Evolutionary conservation across 441 rosid species (phyloP).

Genomic region (Pelargonium citronellum): DNA sequence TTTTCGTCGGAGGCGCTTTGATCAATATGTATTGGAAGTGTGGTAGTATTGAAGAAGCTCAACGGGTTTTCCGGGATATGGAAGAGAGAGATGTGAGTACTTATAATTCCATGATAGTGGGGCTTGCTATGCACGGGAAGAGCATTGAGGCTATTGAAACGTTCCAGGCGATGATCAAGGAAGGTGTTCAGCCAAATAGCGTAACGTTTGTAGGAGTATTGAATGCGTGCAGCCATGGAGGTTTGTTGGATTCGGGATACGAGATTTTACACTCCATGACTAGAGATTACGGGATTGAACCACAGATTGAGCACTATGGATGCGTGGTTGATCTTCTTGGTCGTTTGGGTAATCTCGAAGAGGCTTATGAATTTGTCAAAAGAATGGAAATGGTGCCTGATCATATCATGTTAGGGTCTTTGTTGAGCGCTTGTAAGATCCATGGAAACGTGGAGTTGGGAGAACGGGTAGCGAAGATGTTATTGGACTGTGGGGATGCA

Average conservation of each 20-base stretch:
- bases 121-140: slow-evolving; percentile 47
- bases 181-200: slow-evolving; percentile 33
- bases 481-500: slow-evolving; percentile 25
- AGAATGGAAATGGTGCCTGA: slow-evolving; percentile 36
- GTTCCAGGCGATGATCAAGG: slow-evolving; percentile 33
- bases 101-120: slow-evolving; percentile 41
- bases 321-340: slow-evolving; percentile 53
- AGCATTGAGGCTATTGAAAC: slow-evolving; percentile 34
- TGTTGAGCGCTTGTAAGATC: slow-evolving; percentile 44
- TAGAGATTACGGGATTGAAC: slow-evolving; percentile 32
- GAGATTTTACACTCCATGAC: slow-evolving; percentile 38
- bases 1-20: slow-evolving; percentile 40
- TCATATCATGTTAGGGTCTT: slow-evolving; percentile 41
- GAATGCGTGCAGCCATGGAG: slow-evolving; percentile 50
- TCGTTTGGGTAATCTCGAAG: slow-evolving; percentile 35
- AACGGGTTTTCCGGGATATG: slow-evolving; percentile 29
- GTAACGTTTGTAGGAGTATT: slow-evolving; percentile 43
- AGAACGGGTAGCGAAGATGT: slow-evolving; percentile 29
- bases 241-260: slow-evolving; percentile 39
- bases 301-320: slow-evolving; percentile 47
- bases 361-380: slow-evolving; percentile 32
- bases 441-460: slow-evolving; percentile 39
- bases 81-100: slow-evolving; percentile 34
- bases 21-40: slow-evolving; percentile 43
- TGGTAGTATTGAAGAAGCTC: slow-evolving; percentile 41